These are phyloP conservation scores for Cladobotryum mycophilum DNA, from an alignment of 2,329 filamentous ascomycete species.

Conservation along the genomic window DNA sequence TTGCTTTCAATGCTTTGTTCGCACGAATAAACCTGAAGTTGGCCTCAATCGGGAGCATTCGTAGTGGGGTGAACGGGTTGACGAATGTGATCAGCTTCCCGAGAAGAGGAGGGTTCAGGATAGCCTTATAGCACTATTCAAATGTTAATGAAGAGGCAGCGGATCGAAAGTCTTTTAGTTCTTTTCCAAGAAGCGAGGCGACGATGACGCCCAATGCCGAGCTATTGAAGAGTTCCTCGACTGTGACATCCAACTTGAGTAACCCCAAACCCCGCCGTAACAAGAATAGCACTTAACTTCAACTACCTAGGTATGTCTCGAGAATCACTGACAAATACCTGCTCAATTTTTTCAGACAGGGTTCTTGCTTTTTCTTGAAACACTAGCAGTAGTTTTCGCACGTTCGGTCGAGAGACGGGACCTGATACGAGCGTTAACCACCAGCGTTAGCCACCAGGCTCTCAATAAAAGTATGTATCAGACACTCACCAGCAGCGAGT, in stretches of 20 bases:
- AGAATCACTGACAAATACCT: neutral
- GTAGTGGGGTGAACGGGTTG: conserved; percentile 7
- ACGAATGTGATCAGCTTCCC: conserved; percentile 5
- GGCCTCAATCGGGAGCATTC: conserved; percentile 6
- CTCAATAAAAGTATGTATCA: too few relatives aligned
- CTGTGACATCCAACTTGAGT: neutral
- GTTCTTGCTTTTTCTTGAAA: conserved; percentile 5
- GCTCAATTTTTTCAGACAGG: neutral
- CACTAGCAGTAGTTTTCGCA: conserved; percentile 5
- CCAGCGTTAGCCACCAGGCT: neutral
- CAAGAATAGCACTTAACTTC: neutral
- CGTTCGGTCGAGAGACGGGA: conserved; percentile 3
- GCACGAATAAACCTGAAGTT: conserved; percentile 5
- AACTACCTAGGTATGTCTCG: neutral
- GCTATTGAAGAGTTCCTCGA: conserved; percentile 1
- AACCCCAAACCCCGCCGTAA: neutral
- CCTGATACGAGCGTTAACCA: too few relatives aligned
- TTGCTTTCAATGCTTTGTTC: conserved; percentile 1
- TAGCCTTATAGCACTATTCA: conserved; percentile 4
- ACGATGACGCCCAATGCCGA: conserved; percentile 7
- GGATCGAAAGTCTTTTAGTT: conserved; percentile 5
- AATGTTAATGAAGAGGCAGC: conserved; percentile 3
- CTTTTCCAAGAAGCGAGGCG: conserved; percentile 2
- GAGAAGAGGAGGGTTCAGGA: conserved; percentile 3
- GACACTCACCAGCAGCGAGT: neutral